A percentile compares a stretch with the other conserved stretches of the same genome.
Conservation (phyloP, 148 eudicot genomes). For the Cornus florida region DNA sequence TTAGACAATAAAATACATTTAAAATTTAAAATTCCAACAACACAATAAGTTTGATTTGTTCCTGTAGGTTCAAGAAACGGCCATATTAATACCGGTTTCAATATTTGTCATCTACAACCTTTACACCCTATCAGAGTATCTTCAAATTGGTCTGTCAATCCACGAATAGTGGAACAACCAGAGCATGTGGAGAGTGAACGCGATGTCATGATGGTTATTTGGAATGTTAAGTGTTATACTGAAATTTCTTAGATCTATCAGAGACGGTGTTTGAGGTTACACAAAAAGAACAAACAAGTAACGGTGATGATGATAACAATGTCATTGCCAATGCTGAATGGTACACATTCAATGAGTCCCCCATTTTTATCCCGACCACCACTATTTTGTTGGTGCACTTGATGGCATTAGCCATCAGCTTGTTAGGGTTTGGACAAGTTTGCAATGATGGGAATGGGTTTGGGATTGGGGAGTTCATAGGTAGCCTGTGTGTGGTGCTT, state of each 20-base stretch:
- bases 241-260: slow-evolving; percentile 25
- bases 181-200: slow-evolving; percentile 24
- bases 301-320: not conserved
- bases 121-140: slow-evolving; percentile 23
- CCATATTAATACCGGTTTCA: slow-evolving; percentile 15
- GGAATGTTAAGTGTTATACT: slow-evolving; percentile 23
- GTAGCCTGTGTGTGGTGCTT: slow-evolving; percentile 18
- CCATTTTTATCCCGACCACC: slow-evolving; percentile 28
- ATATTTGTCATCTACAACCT: slow-evolving; percentile 25
- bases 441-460: not conserved
- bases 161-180: slow-evolving; percentile 43
- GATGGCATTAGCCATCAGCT: slow-evolving; percentile 5
- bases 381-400: slow-evolving; percentile 26
- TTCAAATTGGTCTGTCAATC: slow-evolving; percentile 18
- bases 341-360: slow-evolving; percentile 32
- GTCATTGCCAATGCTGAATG: slow-evolving; percentile 4
- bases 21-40: too few relatives aligned
- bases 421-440: not conserved
- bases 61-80: slow-evolving; percentile 27
- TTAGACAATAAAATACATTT: too few relatives aligned
- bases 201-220: slow-evolving; percentile 29
- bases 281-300: slow-evolving; percentile 19
- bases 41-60: not conserved
- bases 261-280: slow-evolving; percentile 33
- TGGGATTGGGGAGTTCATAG: slow-evolving; percentile 30